Evolutionary conservation across 345 rosid species (phyloP).

Genomic region (Dimocarpus longan): DNA sequence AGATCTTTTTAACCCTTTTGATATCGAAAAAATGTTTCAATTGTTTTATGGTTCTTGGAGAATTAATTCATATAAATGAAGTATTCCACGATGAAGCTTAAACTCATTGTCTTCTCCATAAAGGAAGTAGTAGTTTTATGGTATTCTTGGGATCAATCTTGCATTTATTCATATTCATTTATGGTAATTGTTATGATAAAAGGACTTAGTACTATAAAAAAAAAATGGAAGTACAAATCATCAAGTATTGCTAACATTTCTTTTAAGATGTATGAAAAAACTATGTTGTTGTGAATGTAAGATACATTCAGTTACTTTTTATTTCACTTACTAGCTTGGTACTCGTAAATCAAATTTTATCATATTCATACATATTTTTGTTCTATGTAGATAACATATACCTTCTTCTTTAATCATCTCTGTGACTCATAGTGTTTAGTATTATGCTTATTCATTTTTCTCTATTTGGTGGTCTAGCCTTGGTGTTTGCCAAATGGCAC

Average conservation of each 20-base stretch:
- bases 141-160: not conserved
- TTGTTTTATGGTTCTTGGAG: not conserved
- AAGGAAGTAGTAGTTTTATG: not conserved
- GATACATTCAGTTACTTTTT: not conserved
- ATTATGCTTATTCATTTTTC: not conserved
- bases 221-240: not conserved
- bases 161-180: not conserved
- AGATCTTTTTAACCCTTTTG: too few species aligned
- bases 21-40: not conserved
- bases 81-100: not conserved
- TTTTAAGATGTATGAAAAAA: not conserved
- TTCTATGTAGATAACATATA: not conserved
- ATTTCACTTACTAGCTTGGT: not conserved
- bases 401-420: not conserved
- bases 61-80: not conserved
- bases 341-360: not conserved
- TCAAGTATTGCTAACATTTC: not conserved
- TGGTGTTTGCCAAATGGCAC: slow-evolving; percentile 19
- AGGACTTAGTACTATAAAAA: not conserved
- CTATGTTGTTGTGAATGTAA: not conserved
- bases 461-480: slow-evolving; percentile 22
- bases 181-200: not conserved
- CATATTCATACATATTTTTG: not conserved
- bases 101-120: not conserved
- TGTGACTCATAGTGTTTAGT: not conserved